These are phyloP conservation scores for Chrysosporium queenslandicum DNA, from an alignment of 2,329 filamentous ascomycete genomes.

Conservation along the genomic window DNA sequence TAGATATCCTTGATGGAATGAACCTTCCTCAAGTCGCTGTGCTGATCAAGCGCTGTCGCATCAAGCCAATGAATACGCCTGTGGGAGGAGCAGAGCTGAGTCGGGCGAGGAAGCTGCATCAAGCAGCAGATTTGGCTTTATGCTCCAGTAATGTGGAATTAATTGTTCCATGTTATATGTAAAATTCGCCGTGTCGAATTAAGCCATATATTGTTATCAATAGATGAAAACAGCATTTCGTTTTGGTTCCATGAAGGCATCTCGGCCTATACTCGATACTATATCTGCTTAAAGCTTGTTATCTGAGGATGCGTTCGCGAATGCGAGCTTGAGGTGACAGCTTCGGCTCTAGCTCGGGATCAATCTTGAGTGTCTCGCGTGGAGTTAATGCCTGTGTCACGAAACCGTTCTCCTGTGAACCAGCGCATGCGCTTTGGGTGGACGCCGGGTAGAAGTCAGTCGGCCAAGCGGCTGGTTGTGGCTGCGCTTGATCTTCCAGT, in stretches of 20 bases:
- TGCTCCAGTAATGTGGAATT: too few species aligned
- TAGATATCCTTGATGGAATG: too few species aligned
- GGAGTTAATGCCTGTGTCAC: conserved; percentile 5
- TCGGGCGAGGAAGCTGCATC: too few species aligned
- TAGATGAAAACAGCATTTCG: neutral
- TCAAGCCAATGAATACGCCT: too few species aligned
- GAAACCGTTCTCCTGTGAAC: conserved; percentile 10
- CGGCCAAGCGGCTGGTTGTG: neutral
- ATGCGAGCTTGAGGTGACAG: conserved; percentile 6
- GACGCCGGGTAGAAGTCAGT: neutral
- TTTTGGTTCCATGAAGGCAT: neutral
- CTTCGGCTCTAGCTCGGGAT: conserved; percentile 2
- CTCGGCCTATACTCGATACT: too few species aligned
- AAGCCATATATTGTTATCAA: neutral
- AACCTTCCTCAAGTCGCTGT: too few species aligned
- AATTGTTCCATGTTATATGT: too few species aligned
- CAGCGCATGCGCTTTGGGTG: neutral
- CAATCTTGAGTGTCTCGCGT: conserved; percentile 8
- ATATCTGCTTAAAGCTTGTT: too few species aligned
- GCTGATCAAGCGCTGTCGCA: too few species aligned
- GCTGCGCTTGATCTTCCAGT: neutral
- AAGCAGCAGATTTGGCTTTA: too few species aligned
- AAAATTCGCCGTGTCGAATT: too few species aligned
- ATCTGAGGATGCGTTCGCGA: neutral
- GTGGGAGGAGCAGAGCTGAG: too few species aligned